Conservation (phyloP, 441 rosid species). For the Lepidium campestre region DNA sequence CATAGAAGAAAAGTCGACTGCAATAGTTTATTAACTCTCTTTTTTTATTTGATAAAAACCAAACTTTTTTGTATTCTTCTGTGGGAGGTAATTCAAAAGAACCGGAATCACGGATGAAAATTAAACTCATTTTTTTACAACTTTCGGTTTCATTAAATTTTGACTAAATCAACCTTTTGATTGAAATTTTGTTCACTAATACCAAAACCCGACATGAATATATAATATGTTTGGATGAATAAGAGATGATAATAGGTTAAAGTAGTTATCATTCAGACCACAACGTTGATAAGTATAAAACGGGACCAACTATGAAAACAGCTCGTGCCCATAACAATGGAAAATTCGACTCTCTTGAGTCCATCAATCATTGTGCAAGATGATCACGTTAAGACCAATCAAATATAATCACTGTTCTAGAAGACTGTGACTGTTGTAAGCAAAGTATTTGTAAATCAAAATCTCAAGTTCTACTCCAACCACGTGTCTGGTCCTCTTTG, state of each 20-base stretch:
- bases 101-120: constrained; percentile 9
- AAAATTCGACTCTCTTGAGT: background rate
- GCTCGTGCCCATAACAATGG: background rate
- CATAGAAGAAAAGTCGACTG: constrained; percentile 22
- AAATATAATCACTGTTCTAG: background rate
- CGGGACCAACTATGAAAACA: background rate
- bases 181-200: background rate
- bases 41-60: background rate
- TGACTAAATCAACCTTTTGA: background rate
- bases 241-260: background rate
- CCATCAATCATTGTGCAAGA: background rate
- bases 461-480: constrained; percentile 8
- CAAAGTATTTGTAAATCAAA: constrained; percentile 15
- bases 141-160: background rate
- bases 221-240: background rate
- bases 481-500: constrained; percentile 16
- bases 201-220: background rate
- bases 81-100: constrained; percentile 10
- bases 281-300: background rate
- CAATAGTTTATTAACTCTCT: background rate
- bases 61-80: constrained; percentile 2
- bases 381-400: constrained; percentile 3
- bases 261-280: background rate
- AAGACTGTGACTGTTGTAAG: constrained; percentile 16
- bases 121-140: background rate